A percentile compares a stretch with the other conserved stretches of the same genome.
Conservation (phyloP, 2,329 filamentous ascomycete species). For the Meredithiella fracta region DNA sequence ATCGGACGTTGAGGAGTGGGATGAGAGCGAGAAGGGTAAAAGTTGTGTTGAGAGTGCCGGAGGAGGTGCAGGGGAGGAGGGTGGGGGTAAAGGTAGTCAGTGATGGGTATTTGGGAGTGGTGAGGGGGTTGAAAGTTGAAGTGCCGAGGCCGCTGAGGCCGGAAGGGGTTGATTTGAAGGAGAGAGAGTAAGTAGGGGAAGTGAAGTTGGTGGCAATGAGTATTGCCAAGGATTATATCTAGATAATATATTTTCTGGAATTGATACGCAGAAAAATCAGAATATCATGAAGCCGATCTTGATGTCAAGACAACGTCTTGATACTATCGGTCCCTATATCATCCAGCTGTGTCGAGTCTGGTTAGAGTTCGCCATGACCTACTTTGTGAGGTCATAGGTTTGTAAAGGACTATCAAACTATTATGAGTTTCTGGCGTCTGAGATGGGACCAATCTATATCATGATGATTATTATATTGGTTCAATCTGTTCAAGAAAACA, state of each 20-base stretch:
- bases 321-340: too few species aligned
- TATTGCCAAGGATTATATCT: too few species aligned
- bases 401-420: too few species aligned
- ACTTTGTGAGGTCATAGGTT: too few species aligned
- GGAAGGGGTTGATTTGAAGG: conserved; percentile 11
- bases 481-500: too few species aligned
- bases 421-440: too few species aligned
- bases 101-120: conserved; percentile 72
- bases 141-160: conserved; percentile 31
- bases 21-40: conserved; percentile 4
- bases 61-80: conserved; percentile 32
- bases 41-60: conserved; percentile 23
- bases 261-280: not conserved
- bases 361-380: too few species aligned
- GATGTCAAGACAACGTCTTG: not conserved
- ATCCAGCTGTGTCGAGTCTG: too few species aligned
- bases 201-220: not conserved
- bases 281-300: not conserved
- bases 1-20: conserved; percentile 8
- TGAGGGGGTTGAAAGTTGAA: conserved; percentile 33
- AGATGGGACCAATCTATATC: too few species aligned
- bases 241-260: not conserved
- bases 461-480: too few species aligned
- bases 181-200: not conserved
- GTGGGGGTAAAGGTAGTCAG: conserved; percentile 65